Base-by-base conservation (phyloP, 1,284 basidiomycete genomes). In the Ceratobasidium sp. region DNA sequence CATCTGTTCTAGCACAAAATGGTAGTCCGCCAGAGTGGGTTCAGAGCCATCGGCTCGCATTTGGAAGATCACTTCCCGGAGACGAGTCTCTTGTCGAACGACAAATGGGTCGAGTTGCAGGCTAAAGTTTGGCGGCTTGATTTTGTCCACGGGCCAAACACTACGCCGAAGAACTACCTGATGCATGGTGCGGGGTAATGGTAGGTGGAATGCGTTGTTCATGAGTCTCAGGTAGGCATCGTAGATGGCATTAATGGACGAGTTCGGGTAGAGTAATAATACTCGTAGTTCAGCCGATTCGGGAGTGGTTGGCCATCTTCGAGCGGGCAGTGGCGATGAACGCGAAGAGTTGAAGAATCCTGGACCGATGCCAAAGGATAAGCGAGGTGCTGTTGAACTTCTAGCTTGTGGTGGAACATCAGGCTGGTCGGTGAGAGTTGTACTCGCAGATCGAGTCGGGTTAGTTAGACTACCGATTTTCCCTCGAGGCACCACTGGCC, bases 1-100 rank as follows among this genome's bases (percentile, higher is more conserved):
- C 71, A 90, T 89, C 69, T 90, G 87, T 70, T 83, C 81, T 57
- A 92, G 76, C 59, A 92, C 78, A 74, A 86, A 87, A 75, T 91
- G 82, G 75, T 88, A 91, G 75, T 91, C 90, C 1, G 84, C 82
- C 58, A 87, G 70, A 5, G 78, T 75, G 1, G 89, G 87, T 30
- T 74, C 76, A 47, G 74, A 74, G 7, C 84, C 85, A 16, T 81
- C 75, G 41, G 80, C 77, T 60, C 84, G 84, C 36, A 91, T 90
- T 75, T 89, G 89, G 58, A 80, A 81, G 69, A 91, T 84, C 74
- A 91, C 78, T 16, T 80, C 77, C 75, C 84, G 83, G 73, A 89
- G 83, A 41, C 89, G 85, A 23, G 78, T 75, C 77, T 90, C 89
- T 39, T 64, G 49, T 54, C 50, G 60, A 25, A 44, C 11, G 13